Conservation (phyloP, 495 filamentous ascomycete genomes). For the Pyrenula massariospora region DNA sequence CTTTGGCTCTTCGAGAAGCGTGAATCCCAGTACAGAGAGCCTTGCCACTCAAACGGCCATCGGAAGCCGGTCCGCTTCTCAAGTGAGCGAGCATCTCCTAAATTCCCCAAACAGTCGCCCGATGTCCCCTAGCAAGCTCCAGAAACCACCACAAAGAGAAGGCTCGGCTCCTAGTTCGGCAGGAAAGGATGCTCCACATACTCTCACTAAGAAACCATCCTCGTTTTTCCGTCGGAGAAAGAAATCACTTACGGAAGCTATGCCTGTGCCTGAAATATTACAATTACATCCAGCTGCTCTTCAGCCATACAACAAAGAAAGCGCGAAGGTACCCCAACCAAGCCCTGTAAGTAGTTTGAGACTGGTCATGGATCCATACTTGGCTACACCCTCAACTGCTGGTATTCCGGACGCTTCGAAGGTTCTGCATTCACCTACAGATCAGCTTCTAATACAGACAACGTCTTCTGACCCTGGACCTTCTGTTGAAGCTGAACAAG, state of each 20-base stretch:
- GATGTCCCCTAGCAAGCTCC: conserved; percentile 6
- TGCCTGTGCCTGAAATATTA: conserved; percentile 35
- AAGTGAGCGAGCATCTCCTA: not conserved
- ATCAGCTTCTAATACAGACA: not conserved
- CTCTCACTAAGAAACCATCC: conserved; percentile 79
- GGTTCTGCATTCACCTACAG: too few relatives aligned
- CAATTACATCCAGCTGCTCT: conserved; percentile 14
- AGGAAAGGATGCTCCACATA: conserved; percentile 28
- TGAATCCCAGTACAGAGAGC: conserved; percentile 7
- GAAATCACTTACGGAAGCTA: conserved; percentile 58
- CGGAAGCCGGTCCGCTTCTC: not conserved
- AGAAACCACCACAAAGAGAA: conserved; percentile 15
- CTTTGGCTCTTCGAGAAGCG: conserved; percentile 53
- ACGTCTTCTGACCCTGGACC: too few relatives aligned
- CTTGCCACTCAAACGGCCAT: not conserved
- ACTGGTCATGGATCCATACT: conserved; percentile 81
- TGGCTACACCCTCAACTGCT: conserved; percentile 18
- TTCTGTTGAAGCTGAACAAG: not conserved
- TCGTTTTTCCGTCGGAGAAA: conserved; percentile 90
- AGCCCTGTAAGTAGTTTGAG: conserved; percentile 86
- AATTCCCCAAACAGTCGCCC: not conserved
- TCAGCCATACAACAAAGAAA: conserved; percentile 21
- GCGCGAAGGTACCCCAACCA: conserved; percentile 23
- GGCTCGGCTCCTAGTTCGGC: conserved; percentile 8
- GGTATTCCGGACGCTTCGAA: not conserved